A percentile compares a stretch with the other conserved stretches of the same genome.
Conservation (phyloP, 2,329 filamentous ascomycete species). For the Drechslerella stenobrocha region DNA sequence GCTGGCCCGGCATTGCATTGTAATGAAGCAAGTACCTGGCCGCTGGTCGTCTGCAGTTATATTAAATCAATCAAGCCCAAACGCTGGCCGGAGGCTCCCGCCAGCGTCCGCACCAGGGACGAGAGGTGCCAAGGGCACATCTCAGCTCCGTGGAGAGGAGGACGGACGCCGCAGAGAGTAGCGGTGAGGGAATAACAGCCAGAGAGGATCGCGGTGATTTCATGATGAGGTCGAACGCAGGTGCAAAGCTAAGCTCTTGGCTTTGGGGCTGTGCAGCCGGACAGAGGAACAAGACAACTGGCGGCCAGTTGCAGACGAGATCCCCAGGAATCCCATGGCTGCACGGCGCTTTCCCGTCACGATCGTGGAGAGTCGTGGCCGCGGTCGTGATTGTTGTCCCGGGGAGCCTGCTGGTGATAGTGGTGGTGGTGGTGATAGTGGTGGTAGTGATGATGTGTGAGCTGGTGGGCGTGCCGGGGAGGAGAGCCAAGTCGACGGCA, state of each 20-base stretch:
- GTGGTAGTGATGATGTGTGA: too few species aligned
- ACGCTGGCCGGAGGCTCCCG: constrained; percentile 11
- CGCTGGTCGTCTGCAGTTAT: neutral
- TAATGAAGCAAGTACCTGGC: too few species aligned
- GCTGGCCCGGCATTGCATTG: too few species aligned
- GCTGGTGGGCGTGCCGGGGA: too few species aligned
- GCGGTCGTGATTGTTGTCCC: too few species aligned
- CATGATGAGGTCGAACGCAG: constrained; percentile 29
- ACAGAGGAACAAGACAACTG: constrained; percentile 7
- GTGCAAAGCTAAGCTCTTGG: constrained; percentile 27
- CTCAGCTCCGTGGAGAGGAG: constrained; percentile 11
- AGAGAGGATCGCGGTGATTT: constrained; percentile 6
- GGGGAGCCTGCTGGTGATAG: too few species aligned
- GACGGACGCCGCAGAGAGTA: constrained; percentile 1
- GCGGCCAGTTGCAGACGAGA: neutral
- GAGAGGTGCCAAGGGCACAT: neutral
- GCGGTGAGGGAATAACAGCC: constrained; percentile 17
- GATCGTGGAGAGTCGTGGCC: neutral
- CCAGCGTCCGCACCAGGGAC: neutral
- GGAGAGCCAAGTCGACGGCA: too few species aligned
- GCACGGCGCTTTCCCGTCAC: neutral
- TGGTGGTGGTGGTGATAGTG: too few species aligned
- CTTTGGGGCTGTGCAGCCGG: constrained; percentile 43
- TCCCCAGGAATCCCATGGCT: neutral
- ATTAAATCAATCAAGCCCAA: constrained; percentile 29